A percentile compares a stretch with the other conserved stretches of the same genome.
These are phyloP conservation scores for Scalesia atractyloides DNA, from an alignment of 129 eudicot genomes.

Conservation along the genomic window DNA sequence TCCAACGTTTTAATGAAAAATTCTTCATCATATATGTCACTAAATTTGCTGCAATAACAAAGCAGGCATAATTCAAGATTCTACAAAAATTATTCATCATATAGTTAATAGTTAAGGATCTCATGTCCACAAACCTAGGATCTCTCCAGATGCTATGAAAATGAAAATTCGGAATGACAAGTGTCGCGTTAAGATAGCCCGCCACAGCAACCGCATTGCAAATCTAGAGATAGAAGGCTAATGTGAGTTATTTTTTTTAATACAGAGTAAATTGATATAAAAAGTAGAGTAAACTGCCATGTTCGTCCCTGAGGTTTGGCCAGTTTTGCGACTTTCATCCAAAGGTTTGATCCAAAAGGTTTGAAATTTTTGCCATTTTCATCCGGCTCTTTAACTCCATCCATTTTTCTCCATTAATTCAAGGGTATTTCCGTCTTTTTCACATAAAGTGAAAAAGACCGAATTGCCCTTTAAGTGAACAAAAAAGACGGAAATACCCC, in stretches of 20 bases:
- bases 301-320: too few species aligned
- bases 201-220: slow-evolving; percentile 99
- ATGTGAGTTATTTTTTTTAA: not conserved
- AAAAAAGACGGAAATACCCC: too few species aligned
- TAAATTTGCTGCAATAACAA: slow-evolving; percentile 73
- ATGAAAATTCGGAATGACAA: slow-evolving; percentile 90
- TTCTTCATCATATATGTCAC: slow-evolving; percentile 80
- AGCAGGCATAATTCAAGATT: slow-evolving; percentile 18
- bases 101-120: not conserved
- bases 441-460: too few species aligned
- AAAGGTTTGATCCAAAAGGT: too few species aligned
- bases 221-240: slow-evolving; percentile 46
- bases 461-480: too few species aligned
- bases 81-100: not conserved
- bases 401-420: too few species aligned
- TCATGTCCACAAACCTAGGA: slow-evolving; percentile 62
- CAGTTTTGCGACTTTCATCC: too few species aligned
- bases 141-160: slow-evolving; percentile 98
- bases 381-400: too few species aligned
- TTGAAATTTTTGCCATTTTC: too few species aligned
- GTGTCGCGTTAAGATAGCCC: slow-evolving; percentile 99
- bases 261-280: slow-evolving; percentile 2
- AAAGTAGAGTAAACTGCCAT: not conserved
- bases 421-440: too few species aligned
- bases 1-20: slow-evolving; percentile 62